Evolutionary conservation across 73 alveolate species (phyloP).

Genomic region (Halteria grandinella): DNA sequence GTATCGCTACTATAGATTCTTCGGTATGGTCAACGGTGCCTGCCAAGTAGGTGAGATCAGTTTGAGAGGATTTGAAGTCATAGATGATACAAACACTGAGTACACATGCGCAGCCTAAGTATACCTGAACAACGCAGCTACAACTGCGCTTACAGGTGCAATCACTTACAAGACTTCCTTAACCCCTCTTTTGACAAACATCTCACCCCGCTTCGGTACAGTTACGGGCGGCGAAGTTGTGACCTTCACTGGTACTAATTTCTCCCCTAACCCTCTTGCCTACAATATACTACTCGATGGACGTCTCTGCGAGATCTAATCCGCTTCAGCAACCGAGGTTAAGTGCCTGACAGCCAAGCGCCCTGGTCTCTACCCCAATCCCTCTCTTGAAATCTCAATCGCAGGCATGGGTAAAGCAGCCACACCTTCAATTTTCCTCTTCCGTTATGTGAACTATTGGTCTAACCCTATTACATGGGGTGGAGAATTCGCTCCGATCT

Average conservation of each 20-base stretch:
- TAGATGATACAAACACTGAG: neutral
- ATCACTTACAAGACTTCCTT: constrained; percentile 42
- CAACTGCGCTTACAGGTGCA: neutral
- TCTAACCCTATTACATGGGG: constrained; percentile 41
- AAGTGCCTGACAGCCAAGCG: constrained; percentile 25
- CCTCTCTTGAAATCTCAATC: constrained; percentile 1
- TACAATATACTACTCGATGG: constrained; percentile 64
- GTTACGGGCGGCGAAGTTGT: constrained; percentile 64
- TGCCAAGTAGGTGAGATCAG: constrained; percentile 21
- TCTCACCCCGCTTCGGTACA: constrained; percentile 60
- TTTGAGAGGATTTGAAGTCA: neutral
- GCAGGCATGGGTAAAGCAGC: constrained; percentile 20
- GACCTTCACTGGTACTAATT: constrained; percentile 61
- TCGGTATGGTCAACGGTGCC: neutral
- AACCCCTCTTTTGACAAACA: constrained; percentile 45
- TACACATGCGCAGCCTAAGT: constrained; percentile 7
- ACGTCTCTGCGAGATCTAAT: constrained; percentile 37
- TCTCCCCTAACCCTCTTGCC: constrained; percentile 34
- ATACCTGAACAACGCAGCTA: neutral
- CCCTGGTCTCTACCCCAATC: constrained; percentile 11
- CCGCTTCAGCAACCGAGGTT: neutral
- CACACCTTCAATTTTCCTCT: neutral
- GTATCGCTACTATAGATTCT: constrained; percentile 18
- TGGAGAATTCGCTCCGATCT: constrained; percentile 36
- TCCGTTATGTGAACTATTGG: constrained; percentile 22